These are phyloP conservation scores for Penicillium decumbens DNA, from an alignment of 2,329 filamentous ascomycete genomes.

Conservation along the genomic window DNA sequence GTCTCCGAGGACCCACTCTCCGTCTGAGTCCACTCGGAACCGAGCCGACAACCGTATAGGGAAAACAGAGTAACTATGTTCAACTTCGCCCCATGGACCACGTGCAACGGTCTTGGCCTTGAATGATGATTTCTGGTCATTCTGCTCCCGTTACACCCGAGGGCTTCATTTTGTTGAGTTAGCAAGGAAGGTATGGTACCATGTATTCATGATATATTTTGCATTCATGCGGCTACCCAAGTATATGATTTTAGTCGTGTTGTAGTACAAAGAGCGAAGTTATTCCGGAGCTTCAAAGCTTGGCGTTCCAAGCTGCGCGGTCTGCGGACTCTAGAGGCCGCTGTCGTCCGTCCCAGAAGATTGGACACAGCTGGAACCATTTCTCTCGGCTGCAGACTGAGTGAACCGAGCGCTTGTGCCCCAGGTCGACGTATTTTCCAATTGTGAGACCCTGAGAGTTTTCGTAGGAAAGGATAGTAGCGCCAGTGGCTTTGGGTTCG, in stretches of 20 bases:
- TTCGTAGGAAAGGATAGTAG: constrained; percentile 68
- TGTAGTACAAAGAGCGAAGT: not conserved
- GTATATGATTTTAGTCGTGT: not conserved
- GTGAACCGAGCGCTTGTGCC: constrained; percentile 60
- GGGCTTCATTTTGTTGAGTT: not conserved
- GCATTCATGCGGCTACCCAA: not conserved
- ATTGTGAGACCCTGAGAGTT: constrained; percentile 68
- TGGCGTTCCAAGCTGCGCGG: constrained; percentile 46
- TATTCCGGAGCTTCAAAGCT: constrained; percentile 24
- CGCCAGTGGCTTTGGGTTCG: constrained; percentile 68
- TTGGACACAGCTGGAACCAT: constrained; percentile 41
- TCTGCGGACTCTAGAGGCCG: constrained; percentile 44
- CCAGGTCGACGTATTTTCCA: constrained; percentile 67
- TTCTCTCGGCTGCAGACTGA: constrained; percentile 23
- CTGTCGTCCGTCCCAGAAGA: constrained; percentile 48
- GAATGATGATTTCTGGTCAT: not conserved
- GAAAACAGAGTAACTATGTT: not conserved
- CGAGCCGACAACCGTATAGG: not conserved
- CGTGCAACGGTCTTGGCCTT: not conserved
- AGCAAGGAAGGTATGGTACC: not conserved
- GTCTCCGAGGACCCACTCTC: not conserved
- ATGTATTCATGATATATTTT: not conserved
- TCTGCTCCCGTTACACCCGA: not conserved
- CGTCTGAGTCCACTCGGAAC: not conserved
- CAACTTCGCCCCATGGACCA: not conserved